Evolutionary conservation across 2,329 filamentous ascomycete species (phyloP).

Genomic region (Clarireedia monteithiana): DNA sequence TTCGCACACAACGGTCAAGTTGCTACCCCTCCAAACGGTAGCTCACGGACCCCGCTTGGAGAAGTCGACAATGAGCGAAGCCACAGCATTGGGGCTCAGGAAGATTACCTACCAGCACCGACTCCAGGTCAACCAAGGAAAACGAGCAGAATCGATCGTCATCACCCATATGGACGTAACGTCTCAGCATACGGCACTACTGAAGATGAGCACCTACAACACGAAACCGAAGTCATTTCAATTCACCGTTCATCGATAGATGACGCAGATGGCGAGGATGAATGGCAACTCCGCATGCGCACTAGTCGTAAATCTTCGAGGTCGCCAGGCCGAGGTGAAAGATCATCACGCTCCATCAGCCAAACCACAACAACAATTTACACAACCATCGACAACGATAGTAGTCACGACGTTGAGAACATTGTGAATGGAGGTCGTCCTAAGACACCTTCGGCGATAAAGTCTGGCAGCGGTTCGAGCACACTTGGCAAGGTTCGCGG

Average conservation of each 20-base stretch:
- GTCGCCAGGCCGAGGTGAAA: conserved; percentile 53
- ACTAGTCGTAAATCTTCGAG: conserved; percentile 58
- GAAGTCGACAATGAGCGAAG: conserved; percentile 77
- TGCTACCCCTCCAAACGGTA: conserved; percentile 78
- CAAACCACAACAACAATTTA: conserved; percentile 66
- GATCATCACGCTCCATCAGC: conserved; percentile 55
- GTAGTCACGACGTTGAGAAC: conserved; percentile 65
- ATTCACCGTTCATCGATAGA: conserved; percentile 54
- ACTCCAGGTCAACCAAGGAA: conserved; percentile 95
- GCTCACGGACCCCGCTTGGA: conserved; percentile 75
- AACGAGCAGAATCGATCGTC: conserved; percentile 65
- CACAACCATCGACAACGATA: conserved; percentile 56
- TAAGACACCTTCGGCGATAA: conserved; percentile 48
- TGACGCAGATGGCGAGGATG: conserved; percentile 71
- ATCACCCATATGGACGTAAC: conserved; percentile 62
- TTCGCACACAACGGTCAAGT: conserved; percentile 58
- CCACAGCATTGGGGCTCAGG: conserved; percentile 59
- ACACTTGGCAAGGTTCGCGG: conserved; percentile 54
- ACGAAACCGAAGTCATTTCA: conserved; percentile 50
- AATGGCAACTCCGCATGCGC: conserved; percentile 64
- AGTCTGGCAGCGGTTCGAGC: conserved; percentile 42
- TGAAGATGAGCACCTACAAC: conserved; percentile 45
- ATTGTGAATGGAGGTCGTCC: conserved; percentile 41
- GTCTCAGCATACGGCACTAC: conserved; percentile 34
- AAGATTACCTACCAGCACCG: conserved; percentile 88